Conservation (phyloP, 2,329 filamentous ascomycete species). For the Lachnellula occidentalis region DNA sequence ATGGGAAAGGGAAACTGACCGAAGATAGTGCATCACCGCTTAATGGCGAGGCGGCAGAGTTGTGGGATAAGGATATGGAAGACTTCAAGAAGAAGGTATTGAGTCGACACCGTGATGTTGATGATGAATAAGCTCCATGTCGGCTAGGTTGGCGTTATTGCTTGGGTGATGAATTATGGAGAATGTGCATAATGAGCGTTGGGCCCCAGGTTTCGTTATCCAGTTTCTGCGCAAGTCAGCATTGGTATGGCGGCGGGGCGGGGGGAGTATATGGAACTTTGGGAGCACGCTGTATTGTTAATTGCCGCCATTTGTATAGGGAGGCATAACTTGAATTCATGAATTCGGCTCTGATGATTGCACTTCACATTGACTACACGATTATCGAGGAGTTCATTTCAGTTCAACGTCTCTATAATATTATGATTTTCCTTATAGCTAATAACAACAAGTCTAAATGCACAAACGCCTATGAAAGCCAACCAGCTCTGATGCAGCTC, state of each 20-base stretch:
- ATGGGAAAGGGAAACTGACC: constrained; percentile 15
- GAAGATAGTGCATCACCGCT: constrained; percentile 73
- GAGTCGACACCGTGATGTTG: constrained; percentile 57
- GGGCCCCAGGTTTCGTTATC: constrained; percentile 1
- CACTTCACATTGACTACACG: too few species aligned
- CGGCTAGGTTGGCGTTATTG: neutral
- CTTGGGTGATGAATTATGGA: constrained; percentile 12
- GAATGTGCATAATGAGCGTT: constrained; percentile 18
- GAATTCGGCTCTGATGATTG: neutral
- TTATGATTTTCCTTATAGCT: neutral
- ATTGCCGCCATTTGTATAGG: constrained; percentile 7
- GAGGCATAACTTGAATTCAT: constrained; percentile 9
- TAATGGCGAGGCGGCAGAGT: constrained; percentile 91
- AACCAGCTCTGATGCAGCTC: neutral
- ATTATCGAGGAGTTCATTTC: neutral
- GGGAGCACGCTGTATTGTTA: constrained; percentile 15
- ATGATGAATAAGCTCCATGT: constrained; percentile 49
- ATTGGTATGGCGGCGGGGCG: constrained; percentile 15
- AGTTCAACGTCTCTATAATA: neutral
- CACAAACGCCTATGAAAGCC: neutral
- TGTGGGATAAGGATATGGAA: constrained; percentile 84
- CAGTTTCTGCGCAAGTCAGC: constrained; percentile 10
- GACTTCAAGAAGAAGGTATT: constrained; percentile 79
- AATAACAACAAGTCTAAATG: neutral
- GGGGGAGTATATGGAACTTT: constrained; percentile 15